Evolutionary conservation across 1,284 basidiomycete genomes (phyloP).

Genomic region (Vanrija humicola): DNA sequence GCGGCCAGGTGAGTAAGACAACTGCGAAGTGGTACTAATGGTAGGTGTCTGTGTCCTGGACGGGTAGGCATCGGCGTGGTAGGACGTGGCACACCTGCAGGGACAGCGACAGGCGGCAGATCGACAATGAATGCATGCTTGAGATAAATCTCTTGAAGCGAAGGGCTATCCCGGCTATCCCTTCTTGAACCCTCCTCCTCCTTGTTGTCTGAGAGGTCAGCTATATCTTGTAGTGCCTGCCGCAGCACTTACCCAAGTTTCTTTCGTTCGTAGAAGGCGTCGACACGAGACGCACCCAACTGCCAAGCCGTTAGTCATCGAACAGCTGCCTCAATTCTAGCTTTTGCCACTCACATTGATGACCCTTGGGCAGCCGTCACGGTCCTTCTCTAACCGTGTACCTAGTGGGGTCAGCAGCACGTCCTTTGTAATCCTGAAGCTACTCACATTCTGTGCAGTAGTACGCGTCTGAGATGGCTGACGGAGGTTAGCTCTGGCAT

Average conservation of each 20-base stretch:
- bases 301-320: slow-evolving; percentile 9
- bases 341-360: slow-evolving; percentile 60
- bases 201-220: slow-evolving; percentile 20
- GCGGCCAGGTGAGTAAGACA: slow-evolving; percentile 52
- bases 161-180: slow-evolving; percentile 32
- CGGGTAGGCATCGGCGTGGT: too few relatives aligned
- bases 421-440: neutral
- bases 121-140: too few relatives aligned
- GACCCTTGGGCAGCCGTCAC: slow-evolving; percentile 98
- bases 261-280: slow-evolving; percentile 47
- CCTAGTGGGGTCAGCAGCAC: neutral
- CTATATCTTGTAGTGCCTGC: too few relatives aligned
- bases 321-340: neutral
- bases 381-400: slow-evolving; percentile 90
- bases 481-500: neutral
- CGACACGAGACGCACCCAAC: slow-evolving; percentile 46
- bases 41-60: too few relatives aligned
- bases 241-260: slow-evolving; percentile 33
- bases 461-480: slow-evolving; percentile 94
- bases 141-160: too few relatives aligned
- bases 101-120: too few relatives aligned
- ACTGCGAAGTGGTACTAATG: too few relatives aligned
- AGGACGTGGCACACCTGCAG: too few relatives aligned
- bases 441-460: slow-evolving; percentile 85
- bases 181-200: slow-evolving; percentile 36